phyloP scores from a whole-genome alignment of 1,284 basidiomycete genomes.

The Cryptococcus sp. region DNA sequence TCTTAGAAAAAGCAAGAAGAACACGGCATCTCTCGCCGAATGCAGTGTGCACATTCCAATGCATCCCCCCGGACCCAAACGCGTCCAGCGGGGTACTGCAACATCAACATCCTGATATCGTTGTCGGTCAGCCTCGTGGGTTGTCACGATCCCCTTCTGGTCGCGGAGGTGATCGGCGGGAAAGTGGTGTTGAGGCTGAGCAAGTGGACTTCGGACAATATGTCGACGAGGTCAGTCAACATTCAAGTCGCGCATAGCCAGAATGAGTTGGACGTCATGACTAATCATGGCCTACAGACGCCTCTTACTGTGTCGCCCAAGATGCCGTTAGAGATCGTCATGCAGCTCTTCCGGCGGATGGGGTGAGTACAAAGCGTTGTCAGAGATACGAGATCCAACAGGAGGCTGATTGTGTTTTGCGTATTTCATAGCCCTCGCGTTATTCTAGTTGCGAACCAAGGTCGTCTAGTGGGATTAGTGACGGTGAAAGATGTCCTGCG shows the following conservation, averaged over 20 bases:
- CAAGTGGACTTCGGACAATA: slow-evolving; percentile 79
- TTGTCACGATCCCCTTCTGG: slow-evolving; percentile 9
- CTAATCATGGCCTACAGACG: slow-evolving; percentile 59
- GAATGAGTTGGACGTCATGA: neutral
- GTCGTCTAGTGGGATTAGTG: slow-evolving; percentile 78
- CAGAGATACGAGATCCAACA: neutral
- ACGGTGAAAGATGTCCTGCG: slow-evolving; percentile 95
- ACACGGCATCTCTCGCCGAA: slow-evolving; percentile 64
- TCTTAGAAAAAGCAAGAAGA: slow-evolving; percentile 68
- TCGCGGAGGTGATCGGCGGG: slow-evolving; percentile 4
- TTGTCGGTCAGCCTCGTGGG: slow-evolving; percentile 28
- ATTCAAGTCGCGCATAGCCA: slow-evolving; percentile 16
- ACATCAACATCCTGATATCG: slow-evolving; percentile 32
- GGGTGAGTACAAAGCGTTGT: slow-evolving; percentile 64
- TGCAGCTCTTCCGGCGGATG: slow-evolving; percentile 93
- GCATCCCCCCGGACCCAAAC: slow-evolving; percentile 33
- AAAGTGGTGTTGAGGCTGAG: slow-evolving; percentile 42
- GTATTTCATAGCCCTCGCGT: slow-evolving; percentile 72
- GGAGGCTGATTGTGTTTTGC: neutral
- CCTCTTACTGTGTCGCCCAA: slow-evolving; percentile 91
- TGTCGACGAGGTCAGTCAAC: slow-evolving; percentile 76
- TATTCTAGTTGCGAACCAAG: slow-evolving; percentile 85
- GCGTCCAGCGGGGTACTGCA: slow-evolving; percentile 20
- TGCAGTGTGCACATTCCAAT: slow-evolving; percentile 70
- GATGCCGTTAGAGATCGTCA: slow-evolving; percentile 91